Base-by-base conservation (phyloP, 352 stramenopile species). In the Pythium insidiosum region DNA sequence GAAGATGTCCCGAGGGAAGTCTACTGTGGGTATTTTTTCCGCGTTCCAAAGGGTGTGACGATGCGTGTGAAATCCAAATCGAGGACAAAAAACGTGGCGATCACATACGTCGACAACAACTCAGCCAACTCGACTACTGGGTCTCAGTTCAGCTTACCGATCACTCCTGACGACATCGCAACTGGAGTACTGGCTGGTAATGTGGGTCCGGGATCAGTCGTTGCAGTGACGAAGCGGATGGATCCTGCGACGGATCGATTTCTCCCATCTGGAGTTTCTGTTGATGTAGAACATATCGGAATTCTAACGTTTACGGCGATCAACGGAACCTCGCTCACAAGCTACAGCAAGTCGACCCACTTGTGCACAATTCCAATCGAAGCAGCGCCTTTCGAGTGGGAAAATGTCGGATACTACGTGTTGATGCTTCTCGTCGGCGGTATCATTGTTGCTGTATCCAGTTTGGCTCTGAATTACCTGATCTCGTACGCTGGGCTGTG, bases 21-120 rank as follows among this genome's bases (percentile, higher is more conserved):
- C 31, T 88, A 86, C 33, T 90, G 78, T 18, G 78, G 78, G 6
- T 90, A 84, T 45, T 86, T 78, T 41, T 88, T 90, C 19, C 61
- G 40, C 7, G 63, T 84, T 0, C 78, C 78, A 7, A 43, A 68
- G 6, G 65, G 61, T 13, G 43, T 60, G 11, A 84, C 58, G 2
- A 46, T 88, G 4, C 77, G 81, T 47, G 55, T 82, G 5, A 47
- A 66, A 11, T 70, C 58, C 28, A 50, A 63, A 10, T 43, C 69
- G 4, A 22, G 52, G 6, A 15, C 9, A 9, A 15, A 9, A 9
- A 36, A 51, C 10, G 58, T 62, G 3, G 55, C 86, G 6, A 67
- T 88, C 19, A 84, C 69, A 3, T 70, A 79, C 28, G 9, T 33
- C 15, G 9, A 13, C 15, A 15, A 15, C 9, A 33, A 15, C 44